Conservation (phyloP, 2,329 filamentous ascomycete genomes). For the Penicillium aurantiogriseum region DNA sequence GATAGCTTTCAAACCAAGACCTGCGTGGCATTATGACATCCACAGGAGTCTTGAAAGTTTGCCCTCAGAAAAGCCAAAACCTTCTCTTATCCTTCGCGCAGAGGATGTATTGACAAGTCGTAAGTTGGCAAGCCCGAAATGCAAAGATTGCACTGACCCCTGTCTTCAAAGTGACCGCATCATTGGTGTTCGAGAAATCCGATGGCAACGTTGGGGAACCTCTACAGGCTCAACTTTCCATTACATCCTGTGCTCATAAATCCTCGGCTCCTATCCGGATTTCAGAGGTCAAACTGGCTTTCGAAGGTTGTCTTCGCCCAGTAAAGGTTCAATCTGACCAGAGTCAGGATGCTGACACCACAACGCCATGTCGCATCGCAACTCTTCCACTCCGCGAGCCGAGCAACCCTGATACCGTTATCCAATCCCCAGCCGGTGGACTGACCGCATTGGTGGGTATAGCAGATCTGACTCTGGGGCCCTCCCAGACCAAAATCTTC, state of each 20-base stretch:
- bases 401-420: slow-evolving; percentile 27
- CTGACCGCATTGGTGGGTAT: slow-evolving; percentile 52
- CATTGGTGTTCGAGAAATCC: slow-evolving; percentile 53
- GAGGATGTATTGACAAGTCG: slow-evolving; percentile 50
- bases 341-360: slow-evolving; percentile 22
- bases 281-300: slow-evolving; percentile 51
- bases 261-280: slow-evolving; percentile 49
- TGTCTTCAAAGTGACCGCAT: slow-evolving; percentile 45
- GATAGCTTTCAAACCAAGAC: slow-evolving; percentile 37
- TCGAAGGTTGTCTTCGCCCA: slow-evolving; percentile 51
- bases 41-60: slow-evolving; percentile 47
- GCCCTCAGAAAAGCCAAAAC: slow-evolving; percentile 39
- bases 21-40: slow-evolving; percentile 46
- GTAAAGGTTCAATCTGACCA: slow-evolving; percentile 42
- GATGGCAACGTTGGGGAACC: slow-evolving; percentile 62
- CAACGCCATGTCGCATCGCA: slow-evolving; percentile 29
- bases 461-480: slow-evolving; percentile 63
- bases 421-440: slow-evolving; percentile 37
- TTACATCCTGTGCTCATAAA: slow-evolving; percentile 50
- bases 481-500: slow-evolving; percentile 68
- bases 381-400: slow-evolving; percentile 38
- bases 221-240: slow-evolving; percentile 54
- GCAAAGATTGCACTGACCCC: slow-evolving; percentile 15
- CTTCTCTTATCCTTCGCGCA: slow-evolving; percentile 47
- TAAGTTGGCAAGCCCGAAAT: slow-evolving; percentile 29